Conservation (phyloP, 768 basidiomycete species). For the Russula sp. region DNA sequence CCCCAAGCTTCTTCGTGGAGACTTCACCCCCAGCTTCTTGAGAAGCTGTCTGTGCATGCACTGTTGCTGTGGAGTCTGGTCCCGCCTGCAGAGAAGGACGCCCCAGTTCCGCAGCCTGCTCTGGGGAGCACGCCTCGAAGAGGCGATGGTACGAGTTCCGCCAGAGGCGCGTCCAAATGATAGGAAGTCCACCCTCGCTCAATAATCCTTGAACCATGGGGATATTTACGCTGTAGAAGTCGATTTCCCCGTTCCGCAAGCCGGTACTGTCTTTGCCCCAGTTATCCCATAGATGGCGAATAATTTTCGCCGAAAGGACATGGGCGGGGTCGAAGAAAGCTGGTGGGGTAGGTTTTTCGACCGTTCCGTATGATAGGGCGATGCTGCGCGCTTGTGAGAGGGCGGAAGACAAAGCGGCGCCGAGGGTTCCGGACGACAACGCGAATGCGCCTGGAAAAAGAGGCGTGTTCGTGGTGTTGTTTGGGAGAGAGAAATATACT, state of each 20-base stretch:
- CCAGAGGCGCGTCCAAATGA: slow-evolving; percentile 84
- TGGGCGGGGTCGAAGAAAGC: slow-evolving; percentile 69
- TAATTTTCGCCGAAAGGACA: slow-evolving; percentile 59
- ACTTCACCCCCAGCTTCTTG: slow-evolving; percentile 2
- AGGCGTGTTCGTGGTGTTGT: neutral
- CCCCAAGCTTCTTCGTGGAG: slow-evolving; percentile 17
- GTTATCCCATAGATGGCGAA: slow-evolving; percentile 72
- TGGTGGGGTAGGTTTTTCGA: slow-evolving; percentile 52
- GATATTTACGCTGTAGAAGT: slow-evolving; percentile 85
- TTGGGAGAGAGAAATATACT: neutral
- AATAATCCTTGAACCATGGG: slow-evolving; percentile 71
- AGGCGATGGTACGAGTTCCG: slow-evolving; percentile 79
- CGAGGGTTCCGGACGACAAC: slow-evolving; percentile 89
- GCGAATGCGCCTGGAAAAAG: slow-evolving; percentile 66
- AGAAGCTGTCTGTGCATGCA: slow-evolving; percentile 20
- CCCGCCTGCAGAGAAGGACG: slow-evolving; percentile 41
- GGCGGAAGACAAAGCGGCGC: slow-evolving; percentile 81
- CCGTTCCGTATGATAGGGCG: slow-evolving; percentile 84
- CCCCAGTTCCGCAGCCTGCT: slow-evolving; percentile 30
- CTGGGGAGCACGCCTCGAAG: slow-evolving; percentile 51
- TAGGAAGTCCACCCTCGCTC: slow-evolving; percentile 55
- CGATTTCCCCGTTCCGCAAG: slow-evolving; percentile 61
- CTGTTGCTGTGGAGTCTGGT: slow-evolving; percentile 42
- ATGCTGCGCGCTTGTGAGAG: slow-evolving; percentile 69
- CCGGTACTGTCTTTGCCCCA: slow-evolving; percentile 74